Conservation (phyloP, 164 flowering plant species). For the Liquidambar formosana region DNA sequence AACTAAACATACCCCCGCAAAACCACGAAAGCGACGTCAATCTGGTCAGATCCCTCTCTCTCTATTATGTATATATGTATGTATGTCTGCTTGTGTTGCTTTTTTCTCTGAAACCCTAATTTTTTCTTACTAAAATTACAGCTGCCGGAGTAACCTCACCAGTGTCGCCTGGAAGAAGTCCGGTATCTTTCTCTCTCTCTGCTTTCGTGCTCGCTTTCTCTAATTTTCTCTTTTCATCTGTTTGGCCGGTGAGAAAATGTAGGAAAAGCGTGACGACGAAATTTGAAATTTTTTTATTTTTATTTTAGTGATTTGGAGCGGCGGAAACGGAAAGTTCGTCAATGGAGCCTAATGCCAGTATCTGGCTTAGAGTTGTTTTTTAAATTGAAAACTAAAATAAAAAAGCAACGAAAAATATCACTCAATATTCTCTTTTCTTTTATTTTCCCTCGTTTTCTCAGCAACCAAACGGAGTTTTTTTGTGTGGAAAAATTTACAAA, state of each 20-base stretch:
- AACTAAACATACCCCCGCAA: conserved; percentile 13
- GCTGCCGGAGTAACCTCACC: conserved; percentile 5
- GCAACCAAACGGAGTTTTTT: too few species aligned
- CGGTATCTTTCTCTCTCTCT: conserved; percentile 3
- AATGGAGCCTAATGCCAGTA: too few species aligned
- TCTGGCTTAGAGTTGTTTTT: too few species aligned
- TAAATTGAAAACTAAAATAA: too few species aligned
- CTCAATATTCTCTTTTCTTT: too few species aligned
- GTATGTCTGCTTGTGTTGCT: neutral
- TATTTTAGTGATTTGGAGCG: too few species aligned
- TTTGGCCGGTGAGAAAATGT: neutral
- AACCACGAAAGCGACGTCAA: neutral
- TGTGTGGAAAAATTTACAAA: too few species aligned
- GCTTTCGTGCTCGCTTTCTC: neutral
- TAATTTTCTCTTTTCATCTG: neutral
- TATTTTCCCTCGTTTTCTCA: too few species aligned
- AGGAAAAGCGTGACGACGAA: neutral
- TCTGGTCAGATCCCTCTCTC: neutral
- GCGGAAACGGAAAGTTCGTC: too few species aligned
- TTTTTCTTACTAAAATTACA: neutral
- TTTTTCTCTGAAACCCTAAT: neutral
- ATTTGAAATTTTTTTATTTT: too few species aligned
- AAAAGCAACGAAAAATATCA: too few species aligned
- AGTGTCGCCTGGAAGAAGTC: neutral
- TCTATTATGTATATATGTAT: neutral